Evolutionary conservation across 441 rosid species (phyloP).

Genomic region (Viola pubescens): DNA sequence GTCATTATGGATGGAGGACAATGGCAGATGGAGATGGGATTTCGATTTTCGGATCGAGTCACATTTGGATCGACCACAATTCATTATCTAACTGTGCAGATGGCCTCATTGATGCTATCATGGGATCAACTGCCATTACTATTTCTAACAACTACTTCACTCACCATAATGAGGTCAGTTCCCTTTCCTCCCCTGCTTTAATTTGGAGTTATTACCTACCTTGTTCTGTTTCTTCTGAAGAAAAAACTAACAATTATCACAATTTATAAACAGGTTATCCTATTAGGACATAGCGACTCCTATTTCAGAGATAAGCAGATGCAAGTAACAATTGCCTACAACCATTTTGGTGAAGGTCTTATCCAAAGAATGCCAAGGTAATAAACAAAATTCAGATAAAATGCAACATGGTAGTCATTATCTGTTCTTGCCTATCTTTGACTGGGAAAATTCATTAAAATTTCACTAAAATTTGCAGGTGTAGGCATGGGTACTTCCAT

Average conservation of each 20-base stretch:
- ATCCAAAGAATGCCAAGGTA: conserved; percentile 98
- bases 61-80: conserved; percentile 87
- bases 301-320: conserved; percentile 69
- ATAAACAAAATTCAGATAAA: neutral
- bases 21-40: conserved; percentile 88
- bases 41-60: conserved; percentile 80
- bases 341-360: conserved; percentile 94
- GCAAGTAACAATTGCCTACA: conserved; percentile 93
- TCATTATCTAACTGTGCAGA: conserved; percentile 74
- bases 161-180: conserved; percentile 68
- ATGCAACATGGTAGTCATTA: neutral
- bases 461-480: conserved; percentile 32
- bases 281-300: conserved; percentile 78
- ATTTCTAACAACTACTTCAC: conserved; percentile 82
- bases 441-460: neutral
- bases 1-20: conserved; percentile 74
- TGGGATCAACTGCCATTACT: conserved; percentile 84
- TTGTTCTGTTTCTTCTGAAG: neutral
- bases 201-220: neutral
- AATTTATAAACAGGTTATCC: conserved; percentile 52
- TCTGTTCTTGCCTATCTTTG: neutral
- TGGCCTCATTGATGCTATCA: conserved; percentile 76
- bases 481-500: conserved; percentile 94
- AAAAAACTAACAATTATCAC: neutral
- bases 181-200: neutral